Base-by-base conservation (phyloP, 2,329 filamentous ascomycete species). In the Bipolaris bicolor region DNA sequence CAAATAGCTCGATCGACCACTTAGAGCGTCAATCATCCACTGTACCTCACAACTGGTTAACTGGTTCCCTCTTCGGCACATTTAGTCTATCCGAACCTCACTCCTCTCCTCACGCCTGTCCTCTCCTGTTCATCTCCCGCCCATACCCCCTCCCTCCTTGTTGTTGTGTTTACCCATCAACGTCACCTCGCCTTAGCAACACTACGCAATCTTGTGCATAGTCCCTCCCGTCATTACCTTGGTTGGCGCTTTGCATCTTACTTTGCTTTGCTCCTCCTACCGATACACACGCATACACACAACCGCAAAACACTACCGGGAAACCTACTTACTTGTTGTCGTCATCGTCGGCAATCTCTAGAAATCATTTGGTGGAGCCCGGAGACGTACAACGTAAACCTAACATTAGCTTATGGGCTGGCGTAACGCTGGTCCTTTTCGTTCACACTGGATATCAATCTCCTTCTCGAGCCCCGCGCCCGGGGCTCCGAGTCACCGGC, bases 361-460 rank as follows among this genome's bases (percentile, higher is more conserved):
- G 40, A 37, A 37, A 41, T 47, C 52, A 29, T 29, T 52, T 62
- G 60, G 49, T 49, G 63, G 58, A 60, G 52, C 47, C 58, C 55
- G 46, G 52, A 64, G 56, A 47, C 36, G 61, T 66, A 61, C n/a
- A 44, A 52, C 26, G 26, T 29, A 52, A 61, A 58, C 36, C 39
- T 31, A 52, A 55, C 52, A 44, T 55, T 61, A 66, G 61, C 66
- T 60, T 68, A 77, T 78, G 76, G 76, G 77, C 78, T 80, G 76
- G 79, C 68, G 64, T 49, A 60, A 69, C 60, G 76, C 78, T 75
- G 75, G 77, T 78, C 71, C 64, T 61, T 65, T 66, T 83, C 83
- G 85, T 86, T 82, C 87, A 93, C 84, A 86, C 89, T 97, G 92
- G 92, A 97, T 93, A 96, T 97, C 90, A 87, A 90, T 79, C 88